phyloP scores from a whole-genome alignment of 106 monocot genomes.

The Dendrobium chrysotoxum region DNA sequence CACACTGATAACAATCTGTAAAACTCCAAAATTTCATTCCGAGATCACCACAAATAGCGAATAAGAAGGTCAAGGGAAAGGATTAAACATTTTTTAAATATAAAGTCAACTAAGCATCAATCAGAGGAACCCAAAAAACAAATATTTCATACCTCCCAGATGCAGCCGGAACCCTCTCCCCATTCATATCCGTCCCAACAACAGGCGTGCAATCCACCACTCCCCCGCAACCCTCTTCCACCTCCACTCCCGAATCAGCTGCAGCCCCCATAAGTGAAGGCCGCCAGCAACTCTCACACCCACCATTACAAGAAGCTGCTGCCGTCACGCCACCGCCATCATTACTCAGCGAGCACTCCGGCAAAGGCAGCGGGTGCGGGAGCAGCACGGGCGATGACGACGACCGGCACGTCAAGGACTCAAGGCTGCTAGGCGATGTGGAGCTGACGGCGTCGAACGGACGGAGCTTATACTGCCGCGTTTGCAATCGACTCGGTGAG shows the following conservation, averaged over 20 bases:
- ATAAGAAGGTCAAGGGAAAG: background rate
- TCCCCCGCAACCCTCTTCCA: background rate
- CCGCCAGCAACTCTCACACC: conserved; percentile 2
- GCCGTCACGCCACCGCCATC: background rate
- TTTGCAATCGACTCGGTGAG: background rate
- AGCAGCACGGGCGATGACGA: conserved; percentile 22
- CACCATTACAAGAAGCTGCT: background rate
- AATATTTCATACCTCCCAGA: conserved; percentile 1
- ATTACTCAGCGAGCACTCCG: background rate
- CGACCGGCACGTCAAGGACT: conserved; percentile 3
- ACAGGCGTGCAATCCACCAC: background rate
- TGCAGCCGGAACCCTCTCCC: background rate
- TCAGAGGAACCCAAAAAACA: background rate
- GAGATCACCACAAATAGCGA: background rate
- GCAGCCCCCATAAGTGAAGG: conserved; percentile 6
- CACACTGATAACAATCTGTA: background rate
- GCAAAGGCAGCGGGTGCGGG: conserved; percentile 30
- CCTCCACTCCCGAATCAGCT: conserved; percentile 4
- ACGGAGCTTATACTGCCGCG: background rate
- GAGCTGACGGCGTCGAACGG: background rate
- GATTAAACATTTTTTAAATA: too few relatives aligned
- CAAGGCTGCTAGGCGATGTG: conserved; percentile 7
- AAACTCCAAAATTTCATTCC: background rate
- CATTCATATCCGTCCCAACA: conserved; percentile 18
- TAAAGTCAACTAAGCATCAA: background rate